A percentile compares a stretch with the other conserved stretches of the same genome.
Conservation (phyloP, 2,329 filamentous ascomycete genomes). For the Hypomyces perniciosus region DNA sequence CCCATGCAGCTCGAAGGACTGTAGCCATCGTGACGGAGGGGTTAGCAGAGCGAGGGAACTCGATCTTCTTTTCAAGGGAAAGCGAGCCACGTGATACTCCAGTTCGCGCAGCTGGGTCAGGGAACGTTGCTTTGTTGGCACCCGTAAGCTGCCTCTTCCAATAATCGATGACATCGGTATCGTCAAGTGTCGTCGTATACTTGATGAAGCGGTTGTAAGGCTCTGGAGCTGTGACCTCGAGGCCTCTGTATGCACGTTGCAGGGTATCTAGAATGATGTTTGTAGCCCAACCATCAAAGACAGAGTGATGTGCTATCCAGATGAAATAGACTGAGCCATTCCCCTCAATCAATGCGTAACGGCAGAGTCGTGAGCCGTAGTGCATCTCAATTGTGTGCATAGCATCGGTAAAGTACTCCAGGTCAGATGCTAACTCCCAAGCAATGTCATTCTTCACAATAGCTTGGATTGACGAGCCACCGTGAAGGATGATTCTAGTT, state of each 20-base stretch:
- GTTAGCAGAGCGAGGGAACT: background rate
- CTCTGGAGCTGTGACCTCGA: background rate
- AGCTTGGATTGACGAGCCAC: constrained; percentile 3
- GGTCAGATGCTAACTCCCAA: background rate
- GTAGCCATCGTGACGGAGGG: background rate
- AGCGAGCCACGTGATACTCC: background rate
- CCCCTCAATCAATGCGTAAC: background rate
- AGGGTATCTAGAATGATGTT: background rate
- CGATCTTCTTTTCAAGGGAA: background rate
- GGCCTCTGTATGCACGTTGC: background rate
- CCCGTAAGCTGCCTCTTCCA: constrained; percentile 1
- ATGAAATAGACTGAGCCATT: background rate
- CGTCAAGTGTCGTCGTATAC: background rate
- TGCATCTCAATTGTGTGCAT: background rate
- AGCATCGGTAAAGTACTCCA: background rate
- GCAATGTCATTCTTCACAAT: constrained; percentile 5
- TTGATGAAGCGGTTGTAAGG: constrained; percentile 3
- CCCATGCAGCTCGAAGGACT: constrained; percentile 4
- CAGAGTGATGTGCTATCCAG: constrained; percentile 4
- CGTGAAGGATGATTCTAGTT: constrained; percentile 8
- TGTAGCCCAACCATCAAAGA: constrained; percentile 4
- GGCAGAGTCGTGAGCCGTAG: background rate
- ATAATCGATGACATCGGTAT: constrained; percentile 2
- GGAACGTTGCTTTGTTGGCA: background rate
- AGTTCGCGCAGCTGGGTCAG: background rate